phyloP scores from a whole-genome alignment of 1,139 yeast species.

The Wickerhamomyces sp. region DNA sequence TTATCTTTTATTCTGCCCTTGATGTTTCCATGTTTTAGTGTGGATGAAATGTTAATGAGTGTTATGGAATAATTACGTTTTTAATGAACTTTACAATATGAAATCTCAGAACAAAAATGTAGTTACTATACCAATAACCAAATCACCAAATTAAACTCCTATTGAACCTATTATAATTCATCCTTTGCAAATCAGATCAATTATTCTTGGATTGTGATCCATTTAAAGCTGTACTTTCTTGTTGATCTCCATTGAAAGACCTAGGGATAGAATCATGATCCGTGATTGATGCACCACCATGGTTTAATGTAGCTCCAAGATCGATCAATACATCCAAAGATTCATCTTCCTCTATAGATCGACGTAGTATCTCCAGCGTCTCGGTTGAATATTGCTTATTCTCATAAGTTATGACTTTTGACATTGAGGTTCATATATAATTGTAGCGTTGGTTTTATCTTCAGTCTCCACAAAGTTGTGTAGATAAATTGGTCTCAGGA shows the following conservation, averaged over 20 bases:
- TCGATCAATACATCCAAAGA: not conserved
- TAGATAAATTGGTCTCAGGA: too few species aligned
- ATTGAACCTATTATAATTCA: too few species aligned
- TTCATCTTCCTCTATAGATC: not conserved
- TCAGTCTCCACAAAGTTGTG: not conserved
- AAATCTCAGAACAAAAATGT: too few species aligned
- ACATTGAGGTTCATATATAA: not conserved
- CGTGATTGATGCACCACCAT: too few species aligned
- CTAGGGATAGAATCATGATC: too few species aligned
- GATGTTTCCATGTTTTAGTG: not conserved
- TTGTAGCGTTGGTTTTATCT: not conserved
- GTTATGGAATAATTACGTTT: not conserved
- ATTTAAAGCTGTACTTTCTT: too few species aligned
- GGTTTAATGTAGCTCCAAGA: not conserved
- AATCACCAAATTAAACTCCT: too few species aligned
- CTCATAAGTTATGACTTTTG: not conserved
- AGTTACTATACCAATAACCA: too few species aligned
- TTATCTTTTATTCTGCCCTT: not conserved
- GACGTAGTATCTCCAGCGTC: not conserved
- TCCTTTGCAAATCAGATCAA: too few species aligned
- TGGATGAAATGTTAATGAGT: not conserved
- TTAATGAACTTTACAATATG: not conserved
- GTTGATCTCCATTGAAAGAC: too few species aligned
- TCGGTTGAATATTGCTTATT: not conserved
- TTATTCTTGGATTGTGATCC: too few species aligned